phyloP scores from a whole-genome alignment of 2,329 filamentous ascomycete species.

The Cyphellophora attinorum region DNA sequence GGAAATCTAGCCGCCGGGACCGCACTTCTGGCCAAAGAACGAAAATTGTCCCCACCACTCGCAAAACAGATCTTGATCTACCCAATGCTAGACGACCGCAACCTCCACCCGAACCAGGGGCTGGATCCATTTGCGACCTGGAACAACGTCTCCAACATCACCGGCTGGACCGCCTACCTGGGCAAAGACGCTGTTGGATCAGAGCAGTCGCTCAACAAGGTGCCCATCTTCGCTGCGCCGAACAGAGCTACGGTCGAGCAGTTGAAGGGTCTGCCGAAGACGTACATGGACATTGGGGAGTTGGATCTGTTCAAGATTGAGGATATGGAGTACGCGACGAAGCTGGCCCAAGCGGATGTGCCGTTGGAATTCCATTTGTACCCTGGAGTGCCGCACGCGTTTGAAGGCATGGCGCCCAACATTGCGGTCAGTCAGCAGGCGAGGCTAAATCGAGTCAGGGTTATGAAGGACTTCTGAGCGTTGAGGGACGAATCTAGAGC shows the following conservation, averaged over 20 bases:
- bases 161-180: conserved; percentile 33
- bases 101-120: conserved; percentile 21
- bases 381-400: conserved; percentile 32
- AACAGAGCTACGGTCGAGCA: conserved; percentile 25
- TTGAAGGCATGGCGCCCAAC: conserved; percentile 24
- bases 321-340: conserved; percentile 30
- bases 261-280: conserved; percentile 26
- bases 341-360: conserved; percentile 31
- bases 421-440: conserved; percentile 10
- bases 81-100: conserved; percentile 40
- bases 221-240: conserved; percentile 27
- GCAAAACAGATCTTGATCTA: conserved; percentile 36
- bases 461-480: conserved; percentile 8
- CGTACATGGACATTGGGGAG: conserved; percentile 36
- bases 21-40: conserved; percentile 29
- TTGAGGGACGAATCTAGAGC: conserved; percentile 21
- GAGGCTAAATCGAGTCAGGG: conserved; percentile 12
- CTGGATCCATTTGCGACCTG: conserved; percentile 28
- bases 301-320: conserved; percentile 36
- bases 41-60: conserved; percentile 20
- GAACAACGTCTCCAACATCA: conserved; percentile 28
- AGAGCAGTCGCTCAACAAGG: conserved; percentile 22
- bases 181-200: conserved; percentile 7
- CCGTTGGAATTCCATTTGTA: conserved; percentile 35
- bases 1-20: conserved; percentile 31